These are phyloP conservation scores for Eucalyptus coolabah DNA, from an alignment of 345 rosid genomes.

Conservation along the genomic window DNA sequence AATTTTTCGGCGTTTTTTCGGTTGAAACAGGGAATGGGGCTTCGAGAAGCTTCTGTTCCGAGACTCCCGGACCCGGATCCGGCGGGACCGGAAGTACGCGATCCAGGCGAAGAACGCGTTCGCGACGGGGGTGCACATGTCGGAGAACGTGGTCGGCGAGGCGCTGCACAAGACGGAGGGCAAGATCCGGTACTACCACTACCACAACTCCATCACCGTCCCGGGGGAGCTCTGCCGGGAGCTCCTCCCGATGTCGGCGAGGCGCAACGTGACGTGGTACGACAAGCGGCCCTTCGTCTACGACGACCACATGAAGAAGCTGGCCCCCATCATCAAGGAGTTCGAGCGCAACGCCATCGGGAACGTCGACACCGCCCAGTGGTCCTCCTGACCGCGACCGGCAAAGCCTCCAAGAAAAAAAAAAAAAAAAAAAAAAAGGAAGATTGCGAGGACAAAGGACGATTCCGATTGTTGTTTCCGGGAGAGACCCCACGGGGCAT, in stretches of 20 bases:
- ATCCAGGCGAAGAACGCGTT: constrained; percentile 78
- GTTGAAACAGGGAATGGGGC: constrained; percentile 69
- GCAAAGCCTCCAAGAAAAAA: background rate
- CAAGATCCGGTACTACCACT: constrained; percentile 70
- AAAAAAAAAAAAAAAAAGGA: background rate
- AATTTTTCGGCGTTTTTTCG: background rate
- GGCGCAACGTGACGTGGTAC: constrained; percentile 31
- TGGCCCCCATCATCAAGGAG: constrained; percentile 36
- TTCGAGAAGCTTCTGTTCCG: constrained; percentile 74
- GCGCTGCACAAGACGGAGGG: constrained; percentile 69
- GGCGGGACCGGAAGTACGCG: constrained; percentile 81
- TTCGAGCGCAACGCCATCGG: constrained; percentile 47
- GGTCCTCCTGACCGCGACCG: background rate
- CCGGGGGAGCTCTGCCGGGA: constrained; percentile 61
- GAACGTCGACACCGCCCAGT: background rate
- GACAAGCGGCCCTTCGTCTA: constrained; percentile 55
- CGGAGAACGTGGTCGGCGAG: constrained; percentile 70
- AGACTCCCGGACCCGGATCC: constrained; percentile 54
- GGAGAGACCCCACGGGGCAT: background rate
- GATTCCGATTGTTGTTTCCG: background rate
- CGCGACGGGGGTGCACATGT: constrained; percentile 91
- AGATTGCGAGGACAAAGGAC: background rate
- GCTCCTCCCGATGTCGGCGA: constrained; percentile 35
- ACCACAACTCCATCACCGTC: constrained; percentile 58
- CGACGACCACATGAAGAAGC: constrained; percentile 67